phyloP scores from a whole-genome alignment of 805 yeast genomes.

The Cyberlindnera veronae region DNA sequence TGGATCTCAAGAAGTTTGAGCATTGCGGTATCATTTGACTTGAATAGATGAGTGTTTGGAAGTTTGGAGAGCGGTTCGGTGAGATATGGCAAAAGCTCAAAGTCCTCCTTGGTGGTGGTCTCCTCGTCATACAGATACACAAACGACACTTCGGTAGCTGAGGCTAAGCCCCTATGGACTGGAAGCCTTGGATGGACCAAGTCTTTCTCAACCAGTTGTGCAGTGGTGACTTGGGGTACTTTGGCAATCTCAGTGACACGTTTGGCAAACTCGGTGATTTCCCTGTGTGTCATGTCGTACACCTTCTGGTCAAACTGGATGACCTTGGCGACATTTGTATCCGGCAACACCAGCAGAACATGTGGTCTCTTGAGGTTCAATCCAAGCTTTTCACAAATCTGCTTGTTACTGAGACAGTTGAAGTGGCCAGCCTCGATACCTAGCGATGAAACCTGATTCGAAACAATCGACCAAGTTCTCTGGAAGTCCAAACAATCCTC shows the following conservation, averaged over 20 bases:
- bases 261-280: constrained; percentile 41
- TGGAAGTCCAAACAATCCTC: constrained; percentile 49
- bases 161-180: constrained; percentile 7
- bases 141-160: constrained; percentile 45
- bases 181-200: constrained; percentile 5
- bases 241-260: constrained; percentile 46
- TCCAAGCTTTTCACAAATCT: constrained; percentile 52
- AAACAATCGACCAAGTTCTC: constrained; percentile 54
- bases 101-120: constrained; percentile 56
- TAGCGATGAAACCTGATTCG: constrained; percentile 41
- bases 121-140: constrained; percentile 52
- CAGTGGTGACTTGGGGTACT: constrained; percentile 29
- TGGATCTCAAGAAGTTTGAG: constrained; percentile 40
- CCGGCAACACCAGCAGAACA: constrained; percentile 52
- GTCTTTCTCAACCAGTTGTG: constrained; percentile 25
- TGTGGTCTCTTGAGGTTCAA: constrained; percentile 38
- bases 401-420: constrained; percentile 50
- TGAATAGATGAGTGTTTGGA: constrained; percentile 53
- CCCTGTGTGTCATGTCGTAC: constrained; percentile 26
- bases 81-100: constrained; percentile 54
- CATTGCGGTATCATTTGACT: constrained; percentile 42
- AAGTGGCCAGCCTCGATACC: constrained; percentile 49
- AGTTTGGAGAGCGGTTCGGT: constrained; percentile 57
- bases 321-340: constrained; percentile 40
- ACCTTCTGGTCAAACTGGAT: constrained; percentile 29